A percentile compares a stretch with the other conserved stretches of the same genome.
Conservation (phyloP, 805 yeast species). For the Schwanniomyces sp. region DNA sequence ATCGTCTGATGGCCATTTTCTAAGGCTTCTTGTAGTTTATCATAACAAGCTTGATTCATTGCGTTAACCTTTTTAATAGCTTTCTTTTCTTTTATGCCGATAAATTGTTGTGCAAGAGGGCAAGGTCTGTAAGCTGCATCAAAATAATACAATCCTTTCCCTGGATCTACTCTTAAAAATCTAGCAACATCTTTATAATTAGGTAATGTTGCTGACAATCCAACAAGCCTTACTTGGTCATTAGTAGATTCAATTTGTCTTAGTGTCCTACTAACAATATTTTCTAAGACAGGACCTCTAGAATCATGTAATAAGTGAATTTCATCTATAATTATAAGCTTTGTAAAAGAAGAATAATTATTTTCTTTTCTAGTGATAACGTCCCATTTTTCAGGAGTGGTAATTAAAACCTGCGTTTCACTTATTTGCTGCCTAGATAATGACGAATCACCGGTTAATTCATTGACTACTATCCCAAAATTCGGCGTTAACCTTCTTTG, state of each 20-base stretch:
- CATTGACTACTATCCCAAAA: slow-evolving; percentile 73
- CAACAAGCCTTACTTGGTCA: slow-evolving; percentile 67
- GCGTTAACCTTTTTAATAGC: slow-evolving; percentile 77
- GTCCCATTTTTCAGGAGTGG: slow-evolving; percentile 99
- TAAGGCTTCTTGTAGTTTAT: slow-evolving; percentile 58
- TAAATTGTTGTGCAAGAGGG: slow-evolving; percentile 83
- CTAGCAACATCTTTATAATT: slow-evolving; percentile 84
- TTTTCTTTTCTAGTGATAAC: slow-evolving; percentile 82
- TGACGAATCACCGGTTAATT: slow-evolving; percentile 87
- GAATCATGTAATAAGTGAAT: slow-evolving; percentile 90
- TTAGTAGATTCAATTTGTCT: slow-evolving; percentile 45
- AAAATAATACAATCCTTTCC: slow-evolving; percentile 71
- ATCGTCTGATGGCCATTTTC: slow-evolving; percentile 75
- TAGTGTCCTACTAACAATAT: slow-evolving; percentile 75
- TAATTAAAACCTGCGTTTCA: slow-evolving; percentile 79
- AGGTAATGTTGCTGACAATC: slow-evolving; percentile 90
- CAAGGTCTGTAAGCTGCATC: slow-evolving; percentile 88
- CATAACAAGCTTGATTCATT: slow-evolving; percentile 89
- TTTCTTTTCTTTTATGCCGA: slow-evolving; percentile 83
- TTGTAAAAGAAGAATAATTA: slow-evolving; percentile 66
- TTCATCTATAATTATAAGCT: slow-evolving; percentile 82
- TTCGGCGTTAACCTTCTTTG: slow-evolving; percentile 59
- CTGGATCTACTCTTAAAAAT: slow-evolving; percentile 63
- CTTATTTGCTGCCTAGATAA: slow-evolving; percentile 72
- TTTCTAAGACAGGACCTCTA: slow-evolving; percentile 93